Evolutionary conservation across 208 protist genomes (phyloP).

Genomic region (Crithidia mellificae): DNA sequence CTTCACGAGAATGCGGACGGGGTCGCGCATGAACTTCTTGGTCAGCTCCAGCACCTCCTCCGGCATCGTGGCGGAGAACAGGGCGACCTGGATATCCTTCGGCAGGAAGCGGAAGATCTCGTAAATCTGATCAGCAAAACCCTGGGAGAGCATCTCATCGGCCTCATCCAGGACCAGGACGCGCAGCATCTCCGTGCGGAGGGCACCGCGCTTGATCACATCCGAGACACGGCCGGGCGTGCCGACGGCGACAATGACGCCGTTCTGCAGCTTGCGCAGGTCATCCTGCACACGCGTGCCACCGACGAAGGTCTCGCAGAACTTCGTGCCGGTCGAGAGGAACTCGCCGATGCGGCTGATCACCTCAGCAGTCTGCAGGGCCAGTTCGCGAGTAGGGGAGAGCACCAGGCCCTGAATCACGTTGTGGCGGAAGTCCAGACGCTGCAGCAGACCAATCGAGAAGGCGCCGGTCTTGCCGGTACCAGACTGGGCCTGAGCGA

Average conservation of each 20-base stretch:
- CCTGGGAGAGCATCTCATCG: too few relatives aligned
- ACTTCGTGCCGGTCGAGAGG: conserved; percentile 94
- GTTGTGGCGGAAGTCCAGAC: conserved; percentile 81
- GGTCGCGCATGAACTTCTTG: conserved; percentile 98
- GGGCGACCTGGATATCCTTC: conserved; percentile 99
- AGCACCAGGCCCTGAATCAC: conserved; percentile 94
- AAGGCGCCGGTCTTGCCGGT: conserved; percentile 99
- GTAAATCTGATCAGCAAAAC: conserved; percentile 98
- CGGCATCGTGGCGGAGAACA: conserved; percentile 99
- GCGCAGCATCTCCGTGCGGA: conserved; percentile 98
- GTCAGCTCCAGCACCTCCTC: conserved; percentile 94
- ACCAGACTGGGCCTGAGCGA: conserved; percentile 99
- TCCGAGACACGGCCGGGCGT: conserved; percentile 97
- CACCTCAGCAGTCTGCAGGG: conserved; percentile 99
- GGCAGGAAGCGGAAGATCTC: conserved; percentile 97
- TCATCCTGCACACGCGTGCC: conserved; percentile 93
- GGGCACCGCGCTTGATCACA: conserved; percentile 90
- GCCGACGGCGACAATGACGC: conserved; percentile 96
- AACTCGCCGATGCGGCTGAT: conserved; percentile 98
- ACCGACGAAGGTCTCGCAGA: conserved; percentile 97
- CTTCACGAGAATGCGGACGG: conserved; percentile 98
- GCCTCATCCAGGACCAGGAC: conserved; percentile 99
- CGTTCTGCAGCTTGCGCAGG: conserved; percentile 84
- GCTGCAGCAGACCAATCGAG: conserved; percentile 96
- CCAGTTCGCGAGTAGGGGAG: conserved; percentile 98